Evolutionary conservation across 495 filamentous ascomycete genomes (phyloP).

Genomic region (Eremomyces bilateralis): DNA sequence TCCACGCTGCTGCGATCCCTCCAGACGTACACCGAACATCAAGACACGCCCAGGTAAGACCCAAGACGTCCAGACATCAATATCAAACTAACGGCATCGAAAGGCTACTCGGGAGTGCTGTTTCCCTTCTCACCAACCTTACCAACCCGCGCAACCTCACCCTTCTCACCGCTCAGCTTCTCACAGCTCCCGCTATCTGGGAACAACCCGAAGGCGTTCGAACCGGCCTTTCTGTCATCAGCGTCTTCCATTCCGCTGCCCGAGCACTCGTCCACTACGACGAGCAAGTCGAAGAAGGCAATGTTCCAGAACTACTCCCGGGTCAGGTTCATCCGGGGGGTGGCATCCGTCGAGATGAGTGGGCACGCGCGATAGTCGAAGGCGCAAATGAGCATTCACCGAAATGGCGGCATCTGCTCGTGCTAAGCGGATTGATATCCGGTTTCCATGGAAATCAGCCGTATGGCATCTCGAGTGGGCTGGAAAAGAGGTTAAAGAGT

Average conservation of each 20-base stretch:
- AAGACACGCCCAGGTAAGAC: constrained; percentile 25
- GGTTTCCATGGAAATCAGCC: constrained; percentile 54
- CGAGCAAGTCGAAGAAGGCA: constrained; percentile 15
- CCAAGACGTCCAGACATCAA: no score
- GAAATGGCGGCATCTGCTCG: constrained; percentile 71
- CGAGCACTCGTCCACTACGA: constrained; percentile 22
- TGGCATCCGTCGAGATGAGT: constrained; percentile 34
- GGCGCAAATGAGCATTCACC: constrained; percentile 69
- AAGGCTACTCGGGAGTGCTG: constrained; percentile 64
- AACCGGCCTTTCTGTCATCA: constrained; percentile 53
- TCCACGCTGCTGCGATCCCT: constrained; percentile 20
- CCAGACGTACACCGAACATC: constrained; percentile 22
- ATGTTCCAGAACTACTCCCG: constrained; percentile 18
- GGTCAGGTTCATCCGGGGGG: constrained; percentile 18
- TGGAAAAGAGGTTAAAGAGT: constrained; percentile 51
- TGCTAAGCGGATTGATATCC: constrained; percentile 60
- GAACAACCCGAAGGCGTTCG: constrained; percentile 45
- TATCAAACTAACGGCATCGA: no score
- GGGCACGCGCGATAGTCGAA: constrained; percentile 62
- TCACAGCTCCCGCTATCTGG: constrained; percentile 78
- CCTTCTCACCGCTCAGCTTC: constrained; percentile 73
- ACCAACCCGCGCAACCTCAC: constrained; percentile 80
- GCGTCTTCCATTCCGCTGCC: constrained; percentile 72
- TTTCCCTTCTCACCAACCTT: constrained; percentile 59
- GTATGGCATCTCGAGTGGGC: constrained; percentile 33